Base-by-base conservation (phyloP, 176 grass and related monocot genomes). In the Avena eriantha region DNA sequence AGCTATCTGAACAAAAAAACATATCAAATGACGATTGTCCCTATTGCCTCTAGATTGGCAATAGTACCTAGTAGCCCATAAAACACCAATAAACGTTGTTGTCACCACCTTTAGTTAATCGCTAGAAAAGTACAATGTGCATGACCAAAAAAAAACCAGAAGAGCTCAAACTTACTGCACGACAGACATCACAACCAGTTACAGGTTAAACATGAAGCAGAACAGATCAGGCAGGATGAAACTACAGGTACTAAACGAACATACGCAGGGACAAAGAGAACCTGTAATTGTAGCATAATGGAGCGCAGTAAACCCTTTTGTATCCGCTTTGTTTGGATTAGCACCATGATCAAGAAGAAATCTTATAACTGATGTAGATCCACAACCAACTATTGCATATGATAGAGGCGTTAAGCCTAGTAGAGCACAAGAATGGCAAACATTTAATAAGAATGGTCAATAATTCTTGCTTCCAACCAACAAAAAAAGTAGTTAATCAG, bases 281-380 rank as follows among this genome's bases (percentile, higher is more conserved):
- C 81, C 69, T 73, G 35, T 2, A 18, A 46, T 18, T 46, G 54
- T 19, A 46, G 82, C 82, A 33, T 3, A 7, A 47, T 83, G 69
- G 16, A 83, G 82, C 15, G 69, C 13, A 21, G 54, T 59, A 33
- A 31, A 18, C 16, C 69, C 82, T 60, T 29, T 3, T 8, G 3
- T 43, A 18, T 31, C 10, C 13, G 53, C 35, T 47, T 74, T 60
- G 48, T 83, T 74, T 60, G 22, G 69, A 60, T 83, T 70, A 60
- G 82, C 69, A 31, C 69, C 82, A 74, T 22, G 53, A 31, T 59
- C 56, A 58, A 83, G n/a, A 31, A 83, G 69, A 74, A 47, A 16
- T 22, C 39, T 47, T 29, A 83, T 36, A 45, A 60, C 7, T 2
- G 34, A 14, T 73, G 5, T 47, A 47, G n/a, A 73, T 31, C 53